Evolutionary conservation across 306 rosid species (phyloP), one percentile per base, ranked within the genome.

Genomic region (Prunus persica): DNA sequence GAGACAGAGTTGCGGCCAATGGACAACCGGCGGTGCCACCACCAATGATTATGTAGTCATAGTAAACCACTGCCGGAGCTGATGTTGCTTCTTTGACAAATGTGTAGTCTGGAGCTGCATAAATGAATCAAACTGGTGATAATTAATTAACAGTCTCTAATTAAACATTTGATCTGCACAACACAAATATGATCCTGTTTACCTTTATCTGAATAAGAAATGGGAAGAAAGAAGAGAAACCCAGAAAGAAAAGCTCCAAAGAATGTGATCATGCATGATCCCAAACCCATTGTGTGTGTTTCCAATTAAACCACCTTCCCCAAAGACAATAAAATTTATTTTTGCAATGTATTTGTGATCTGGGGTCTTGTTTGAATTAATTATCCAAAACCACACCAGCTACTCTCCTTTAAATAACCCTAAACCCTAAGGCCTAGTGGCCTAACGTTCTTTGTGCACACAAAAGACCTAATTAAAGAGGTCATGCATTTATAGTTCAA

Each of bases 21-120:
- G 97, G 96, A 84, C 97, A 90, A n/a, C 97, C 93, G 18, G 89
- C 72, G 52, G 96, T 84, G 57, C 97, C 97, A 73, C 97, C 96
- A 3, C 93, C 97, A 20, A 90, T 85, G n/a, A 87, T 74, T 62
- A 90, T 90, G 75, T 90, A 93, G 61, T 93, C 94, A 51, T 86
- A 85, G 43, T n/a, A 50, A 74, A 57, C 22, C 19, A 73, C 32
- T 61, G 68, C 32, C 2, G 94, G 96, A 3, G 96, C 88, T 30
- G 74, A 80, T 2, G 78, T 84, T 75, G 94, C 96, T 63, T 90
- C 91, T 67, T 61, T 80, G 2, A 88, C 76, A 77, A 88, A 92
- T 47, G 34, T 63, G 50, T 82, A 80, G 65, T 81, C 55, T 34
- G 82, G 75, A 74, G 46, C 89, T 92, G 85, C 87, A 78, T 19